Evolutionary conservation across 495 filamentous ascomycete species (phyloP).

Genomic region (Copromyces sp.): DNA sequence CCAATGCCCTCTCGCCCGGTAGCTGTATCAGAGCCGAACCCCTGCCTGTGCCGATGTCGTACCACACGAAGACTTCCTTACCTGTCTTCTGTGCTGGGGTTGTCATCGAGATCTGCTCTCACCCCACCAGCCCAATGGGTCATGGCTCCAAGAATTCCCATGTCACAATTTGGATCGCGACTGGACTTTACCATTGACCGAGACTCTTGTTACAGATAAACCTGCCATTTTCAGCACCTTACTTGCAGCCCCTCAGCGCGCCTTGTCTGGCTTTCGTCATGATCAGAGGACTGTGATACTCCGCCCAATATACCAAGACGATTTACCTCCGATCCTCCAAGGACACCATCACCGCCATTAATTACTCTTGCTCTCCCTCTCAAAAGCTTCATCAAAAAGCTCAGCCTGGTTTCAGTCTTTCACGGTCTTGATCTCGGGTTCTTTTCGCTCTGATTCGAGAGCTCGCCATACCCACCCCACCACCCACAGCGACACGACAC

Average conservation of each 20-base stretch:
- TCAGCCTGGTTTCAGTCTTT: neutral
- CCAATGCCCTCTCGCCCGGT: conserved; percentile 5
- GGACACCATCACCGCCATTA: neutral
- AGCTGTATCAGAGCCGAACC: neutral
- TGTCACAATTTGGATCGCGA: conserved; percentile 16
- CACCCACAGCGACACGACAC: neutral
- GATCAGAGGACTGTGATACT: neutral
- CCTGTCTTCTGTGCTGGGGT: conserved; percentile 11
- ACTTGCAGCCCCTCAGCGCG: neutral
- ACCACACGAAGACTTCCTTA: conserved; percentile 14
- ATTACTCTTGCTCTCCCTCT: neutral
- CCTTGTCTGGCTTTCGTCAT: neutral
- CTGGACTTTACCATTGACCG: conserved; percentile 22
- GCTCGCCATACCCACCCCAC: conserved; percentile 8
- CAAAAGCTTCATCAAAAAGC: neutral
- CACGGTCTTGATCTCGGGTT: neutral
- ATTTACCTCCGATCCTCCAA: neutral
- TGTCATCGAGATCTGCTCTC: conserved; percentile 27
- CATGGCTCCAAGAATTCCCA: conserved; percentile 21
- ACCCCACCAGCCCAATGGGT: conserved; percentile 17
- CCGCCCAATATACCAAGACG: neutral
- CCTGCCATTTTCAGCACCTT: neutral
- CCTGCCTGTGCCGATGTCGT: conserved; percentile 17
- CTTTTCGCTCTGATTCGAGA: conserved; percentile 15
- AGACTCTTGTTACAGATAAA: neutral